Base-by-base conservation (phyloP, 1,139 yeast species). In the Taphrina sp. region DNA sequence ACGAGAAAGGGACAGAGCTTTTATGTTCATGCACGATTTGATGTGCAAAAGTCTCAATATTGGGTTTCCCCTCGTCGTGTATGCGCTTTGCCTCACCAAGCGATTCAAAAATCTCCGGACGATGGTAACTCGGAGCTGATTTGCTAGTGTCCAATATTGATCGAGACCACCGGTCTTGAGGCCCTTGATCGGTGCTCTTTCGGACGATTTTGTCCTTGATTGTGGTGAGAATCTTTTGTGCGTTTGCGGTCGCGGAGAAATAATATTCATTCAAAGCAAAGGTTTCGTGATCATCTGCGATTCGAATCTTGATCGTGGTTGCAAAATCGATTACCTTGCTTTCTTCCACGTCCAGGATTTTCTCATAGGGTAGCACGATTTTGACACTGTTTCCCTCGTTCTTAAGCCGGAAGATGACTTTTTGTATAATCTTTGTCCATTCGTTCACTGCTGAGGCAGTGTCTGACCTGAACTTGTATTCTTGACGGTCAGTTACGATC, bases 361-460 rank as follows among this genome's bases (percentile, higher is more conserved):
- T 83, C 38, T 75, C 77, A 23, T 85, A 67, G 0, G 97, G 96
- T 5, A 90, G 79, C 63, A 85, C 85, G 14, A 90, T 74, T 35
- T 85, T 78, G 7, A 88, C 95, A 60, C 83, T 83, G 63, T 83
- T 83, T 17, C 83, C 83, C 37, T 77, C 74, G 66, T 86, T 85
- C 49, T 85, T 74, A 52, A 84, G 77, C 5, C 89, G 76, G 68
- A 90, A 90, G 1, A 87, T 81, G 58, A 84, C 82, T 64, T 85
- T 86, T 61, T 86, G 85, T 47, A 90, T 70, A 16, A 78, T 73
- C 59, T 82, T 82, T 47, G 81, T 83, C 97, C 97, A 90, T 38
- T 81, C 79, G 58, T 85, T 75, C 0, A 96, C 96, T 4, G 83
- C 74, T 60, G 76, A 80, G 19, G 79, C 71, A 38, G 84, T 82